A percentile compares a stretch with the other conserved stretches of the same genome.
Conservation (phyloP, 1,139 yeast genomes). For the Blastobotrys elegans region DNA sequence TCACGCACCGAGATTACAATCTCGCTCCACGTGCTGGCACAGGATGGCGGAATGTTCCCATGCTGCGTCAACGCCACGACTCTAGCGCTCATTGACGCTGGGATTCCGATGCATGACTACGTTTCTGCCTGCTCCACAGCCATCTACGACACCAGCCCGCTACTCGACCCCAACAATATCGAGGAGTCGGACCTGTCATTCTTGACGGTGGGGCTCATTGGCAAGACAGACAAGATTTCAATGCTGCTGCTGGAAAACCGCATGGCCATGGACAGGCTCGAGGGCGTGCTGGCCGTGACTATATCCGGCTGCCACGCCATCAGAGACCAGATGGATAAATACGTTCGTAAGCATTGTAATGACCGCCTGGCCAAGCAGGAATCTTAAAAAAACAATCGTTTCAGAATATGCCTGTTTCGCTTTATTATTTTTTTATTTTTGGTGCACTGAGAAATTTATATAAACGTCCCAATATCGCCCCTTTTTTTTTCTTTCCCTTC, state of each 20-base stretch:
- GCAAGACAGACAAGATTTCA: constrained; percentile 73
- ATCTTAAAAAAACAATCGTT: neutral
- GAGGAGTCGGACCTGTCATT: constrained; percentile 83
- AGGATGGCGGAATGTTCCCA: constrained; percentile 86
- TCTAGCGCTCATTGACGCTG: constrained; percentile 89
- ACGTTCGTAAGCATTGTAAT: constrained; percentile 69
- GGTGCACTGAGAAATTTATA: too few relatives aligned
- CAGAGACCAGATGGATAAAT: constrained; percentile 79
- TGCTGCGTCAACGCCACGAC: constrained; percentile 84
- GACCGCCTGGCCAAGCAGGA: constrained; percentile 35
- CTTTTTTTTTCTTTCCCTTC: too few relatives aligned
- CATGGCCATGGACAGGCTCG: constrained; percentile 77
- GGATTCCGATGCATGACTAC: constrained; percentile 90
- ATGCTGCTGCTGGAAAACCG: constrained; percentile 68
- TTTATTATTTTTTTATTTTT: neutral
- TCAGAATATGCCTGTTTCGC: neutral
- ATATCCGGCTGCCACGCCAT: constrained; percentile 85
- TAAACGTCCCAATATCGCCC: too few relatives aligned
- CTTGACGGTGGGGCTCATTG: constrained; percentile 79
- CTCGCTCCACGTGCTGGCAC: constrained; percentile 70
- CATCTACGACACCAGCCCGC: constrained; percentile 61
- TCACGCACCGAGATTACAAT: constrained; percentile 79
- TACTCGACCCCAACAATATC: constrained; percentile 73
- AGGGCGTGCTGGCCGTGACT: constrained; percentile 73
- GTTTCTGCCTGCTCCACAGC: constrained; percentile 81